These are phyloP conservation scores for Podila verticillata DNA, from an alignment of 192 early-diverging fungal species.

Conservation along the genomic window DNA sequence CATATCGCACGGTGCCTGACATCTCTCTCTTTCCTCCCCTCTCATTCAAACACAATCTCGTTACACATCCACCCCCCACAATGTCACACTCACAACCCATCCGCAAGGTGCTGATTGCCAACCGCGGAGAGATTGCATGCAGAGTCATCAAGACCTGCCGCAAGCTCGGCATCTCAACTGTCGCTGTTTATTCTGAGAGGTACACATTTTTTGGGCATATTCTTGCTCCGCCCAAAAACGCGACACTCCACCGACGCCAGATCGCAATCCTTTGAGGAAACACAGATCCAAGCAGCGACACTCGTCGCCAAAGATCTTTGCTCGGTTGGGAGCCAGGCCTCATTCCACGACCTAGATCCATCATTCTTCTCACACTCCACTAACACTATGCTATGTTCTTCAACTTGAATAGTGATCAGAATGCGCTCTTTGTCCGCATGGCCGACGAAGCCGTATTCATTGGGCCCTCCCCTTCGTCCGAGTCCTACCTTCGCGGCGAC, in stretches of 20 bases:
- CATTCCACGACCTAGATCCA: not conserved
- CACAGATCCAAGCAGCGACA: not conserved
- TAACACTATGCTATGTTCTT: not conserved
- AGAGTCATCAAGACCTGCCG: constrained; percentile 75
- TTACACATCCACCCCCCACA: not conserved
- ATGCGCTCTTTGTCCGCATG: constrained; percentile 60
- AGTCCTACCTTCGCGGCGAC: constrained; percentile 63
- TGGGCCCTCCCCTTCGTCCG: constrained; percentile 59
- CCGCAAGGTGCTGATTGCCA: constrained; percentile 70
- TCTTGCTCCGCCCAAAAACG: not conserved
- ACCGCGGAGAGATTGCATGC: constrained; percentile 85
- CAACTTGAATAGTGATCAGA: constrained; percentile 51
- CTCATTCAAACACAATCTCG: not conserved
- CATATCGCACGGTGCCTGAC: not conserved
- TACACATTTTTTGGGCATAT: constrained; percentile 14
- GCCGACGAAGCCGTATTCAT: constrained; percentile 67
- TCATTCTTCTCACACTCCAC: not conserved
- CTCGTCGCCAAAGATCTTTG: not conserved
- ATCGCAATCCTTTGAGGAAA: too few species aligned
- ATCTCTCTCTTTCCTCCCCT: not conserved
- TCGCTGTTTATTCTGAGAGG: constrained; percentile 73
- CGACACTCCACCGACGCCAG: not conserved
- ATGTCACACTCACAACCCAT: constrained; percentile 49
- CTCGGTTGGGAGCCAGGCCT: not conserved
- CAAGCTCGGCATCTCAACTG: constrained; percentile 69